A percentile compares a stretch with the other conserved stretches of the same genome.
phyloP scores from a whole-genome alignment of 2,329 filamentous ascomycete genomes.

The Microascus cirrosus region DNA sequence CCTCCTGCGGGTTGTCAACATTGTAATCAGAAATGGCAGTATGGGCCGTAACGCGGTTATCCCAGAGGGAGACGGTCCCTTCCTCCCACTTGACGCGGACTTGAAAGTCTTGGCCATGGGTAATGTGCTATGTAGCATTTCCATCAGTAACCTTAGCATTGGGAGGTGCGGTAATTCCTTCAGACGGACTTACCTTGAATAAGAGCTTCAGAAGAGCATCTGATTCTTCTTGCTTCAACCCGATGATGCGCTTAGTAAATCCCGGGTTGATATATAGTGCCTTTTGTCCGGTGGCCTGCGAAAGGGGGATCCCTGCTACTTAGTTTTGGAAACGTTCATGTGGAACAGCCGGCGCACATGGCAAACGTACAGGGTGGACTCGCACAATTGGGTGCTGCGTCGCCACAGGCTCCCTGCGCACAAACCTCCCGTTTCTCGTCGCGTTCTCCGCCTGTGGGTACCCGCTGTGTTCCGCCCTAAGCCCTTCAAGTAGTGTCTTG shows the following conservation, averaged over 20 bases:
- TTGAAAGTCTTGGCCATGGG: constrained; percentile 52
- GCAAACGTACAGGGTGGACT: constrained; percentile 49
- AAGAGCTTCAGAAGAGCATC: constrained; percentile 65
- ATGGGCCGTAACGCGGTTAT: constrained; percentile 44
- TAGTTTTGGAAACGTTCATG: too few relatives aligned
- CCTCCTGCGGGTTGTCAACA: constrained; percentile 25
- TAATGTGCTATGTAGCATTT: constrained; percentile 22
- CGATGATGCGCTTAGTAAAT: constrained; percentile 67
- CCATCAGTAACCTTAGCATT: not conserved
- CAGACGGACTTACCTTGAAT: constrained; percentile 25
- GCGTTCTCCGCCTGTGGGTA: constrained; percentile 24
- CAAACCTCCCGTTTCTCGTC: constrained; percentile 19
- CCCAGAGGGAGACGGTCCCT: constrained; percentile 58
- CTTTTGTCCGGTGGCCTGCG: constrained; percentile 14
- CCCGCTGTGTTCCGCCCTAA: constrained; percentile 25
- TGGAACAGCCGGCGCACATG: too few relatives aligned
- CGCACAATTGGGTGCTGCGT: constrained; percentile 56
- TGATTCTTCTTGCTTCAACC: constrained; percentile 77
- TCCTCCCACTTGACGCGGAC: constrained; percentile 55
- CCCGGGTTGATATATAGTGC: constrained; percentile 16
- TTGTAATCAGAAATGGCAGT: constrained; percentile 33
- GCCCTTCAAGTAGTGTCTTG: constrained; percentile 21
- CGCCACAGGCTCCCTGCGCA: constrained; percentile 51
- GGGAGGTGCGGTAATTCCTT: too few relatives aligned
- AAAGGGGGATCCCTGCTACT: not conserved